phyloP scores from a whole-genome alignment of 1,139 yeast species.

The Nakaseomyces uthaithaninus region DNA sequence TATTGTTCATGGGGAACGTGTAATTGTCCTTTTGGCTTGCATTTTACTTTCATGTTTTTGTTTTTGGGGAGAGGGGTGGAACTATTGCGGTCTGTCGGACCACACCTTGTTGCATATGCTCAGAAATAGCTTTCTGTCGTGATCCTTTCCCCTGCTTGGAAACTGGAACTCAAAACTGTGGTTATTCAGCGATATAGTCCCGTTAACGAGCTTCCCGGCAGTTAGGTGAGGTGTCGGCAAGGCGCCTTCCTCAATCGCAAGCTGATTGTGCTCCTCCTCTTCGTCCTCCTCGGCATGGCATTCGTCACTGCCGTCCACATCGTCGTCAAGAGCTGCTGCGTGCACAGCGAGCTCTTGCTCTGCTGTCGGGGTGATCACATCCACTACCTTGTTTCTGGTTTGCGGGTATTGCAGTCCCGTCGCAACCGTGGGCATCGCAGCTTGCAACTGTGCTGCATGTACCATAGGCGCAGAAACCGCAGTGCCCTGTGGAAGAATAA shows the following conservation, averaged over 20 bases:
- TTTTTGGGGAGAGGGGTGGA: not conserved
- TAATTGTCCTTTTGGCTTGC: slow-evolving; percentile 4
- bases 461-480: not conserved
- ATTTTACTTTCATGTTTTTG: not conserved
- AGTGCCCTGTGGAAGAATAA: slow-evolving; percentile 1
- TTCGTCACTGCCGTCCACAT: slow-evolving; percentile 7
- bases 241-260: slow-evolving; percentile 11
- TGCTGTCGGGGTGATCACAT: not conserved
- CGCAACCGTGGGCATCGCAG: not conserved
- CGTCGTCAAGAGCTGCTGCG: slow-evolving; percentile 5
- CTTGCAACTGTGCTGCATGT: not conserved
- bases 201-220: slow-evolving; percentile 7
- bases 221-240: slow-evolving; percentile 9
- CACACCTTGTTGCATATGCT: slow-evolving; percentile 32
- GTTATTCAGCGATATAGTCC: slow-evolving; percentile 13
- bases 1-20: not conserved
- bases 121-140: slow-evolving; percentile 31
- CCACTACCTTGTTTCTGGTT: slow-evolving; percentile 1
- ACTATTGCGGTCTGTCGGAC: slow-evolving; percentile 21
- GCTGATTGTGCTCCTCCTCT: slow-evolving; percentile 9
- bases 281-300: slow-evolving; percentile 12
- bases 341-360: not conserved
- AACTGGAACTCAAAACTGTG: slow-evolving; percentile 28
- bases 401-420: not conserved
- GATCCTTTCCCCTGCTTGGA: slow-evolving; percentile 14